Conservation (phyloP, 805 yeast species). For the Naumovozyma baii region DNA sequence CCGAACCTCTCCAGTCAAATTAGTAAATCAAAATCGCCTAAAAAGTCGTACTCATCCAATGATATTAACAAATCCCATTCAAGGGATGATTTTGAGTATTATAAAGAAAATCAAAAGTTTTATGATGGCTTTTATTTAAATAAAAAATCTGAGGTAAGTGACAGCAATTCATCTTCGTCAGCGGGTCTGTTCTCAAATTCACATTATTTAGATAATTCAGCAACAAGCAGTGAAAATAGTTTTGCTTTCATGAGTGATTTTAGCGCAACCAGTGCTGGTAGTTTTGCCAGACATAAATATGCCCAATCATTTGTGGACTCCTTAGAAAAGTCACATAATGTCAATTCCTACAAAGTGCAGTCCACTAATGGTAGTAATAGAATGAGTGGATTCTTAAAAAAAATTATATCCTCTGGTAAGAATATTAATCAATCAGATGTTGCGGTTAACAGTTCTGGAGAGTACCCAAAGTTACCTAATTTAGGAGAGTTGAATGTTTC, state of each 20-base stretch:
- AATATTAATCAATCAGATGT: conserved; percentile 11
- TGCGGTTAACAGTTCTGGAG: conserved; percentile 2
- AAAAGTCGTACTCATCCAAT: conserved; percentile 23
- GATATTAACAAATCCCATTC: conserved; percentile 12
- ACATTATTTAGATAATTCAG: conserved; percentile 43
- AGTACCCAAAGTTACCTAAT: conserved; percentile 26
- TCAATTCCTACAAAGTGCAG: conserved; percentile 7
- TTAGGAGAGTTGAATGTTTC: conserved; percentile 17
- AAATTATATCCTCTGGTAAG: conserved; percentile 24
- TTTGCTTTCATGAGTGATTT: conserved; percentile 48
- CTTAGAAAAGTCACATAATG: conserved; percentile 18
- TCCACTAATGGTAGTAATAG: conserved; percentile 20
- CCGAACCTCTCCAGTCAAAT: conserved; percentile 6
- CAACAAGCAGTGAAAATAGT: conserved; percentile 31
- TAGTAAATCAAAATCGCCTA: conserved; percentile 5
- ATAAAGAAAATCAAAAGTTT: conserved; percentile 11
- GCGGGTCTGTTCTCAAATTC: conserved; percentile 32
- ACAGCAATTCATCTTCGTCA: conserved; percentile 1
- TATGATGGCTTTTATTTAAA: conserved; percentile 13
- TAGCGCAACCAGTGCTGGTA: conserved; percentile 86
- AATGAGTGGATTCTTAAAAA: conserved; percentile 27
- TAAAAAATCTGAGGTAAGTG: conserved; percentile 4
- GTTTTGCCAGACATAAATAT: conserved; percentile 63
- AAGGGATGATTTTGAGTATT: conserved; percentile 7
- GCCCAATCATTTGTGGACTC: conserved; percentile 33